A percentile compares a stretch with the other conserved stretches of the same genome.
These are phyloP conservation scores for Ascochyta koolunga DNA, from an alignment of 2,329 filamentous ascomycete genomes.

Conservation along the genomic window DNA sequence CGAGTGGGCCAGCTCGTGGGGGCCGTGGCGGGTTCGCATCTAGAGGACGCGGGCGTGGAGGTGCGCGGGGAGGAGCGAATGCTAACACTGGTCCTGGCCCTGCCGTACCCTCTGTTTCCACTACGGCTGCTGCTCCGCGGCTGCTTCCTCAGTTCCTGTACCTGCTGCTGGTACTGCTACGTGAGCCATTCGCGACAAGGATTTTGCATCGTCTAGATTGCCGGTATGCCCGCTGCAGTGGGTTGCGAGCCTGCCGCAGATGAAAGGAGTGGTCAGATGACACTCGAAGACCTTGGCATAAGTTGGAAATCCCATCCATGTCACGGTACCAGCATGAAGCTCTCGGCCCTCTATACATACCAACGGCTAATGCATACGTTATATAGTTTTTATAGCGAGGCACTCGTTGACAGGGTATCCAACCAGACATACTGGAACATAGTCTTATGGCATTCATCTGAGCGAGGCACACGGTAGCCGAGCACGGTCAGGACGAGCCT, in stretches of 20 bases:
- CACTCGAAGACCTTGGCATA: not conserved
- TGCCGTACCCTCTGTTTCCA: not conserved
- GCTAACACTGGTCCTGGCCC: not conserved
- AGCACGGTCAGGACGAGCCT: not conserved
- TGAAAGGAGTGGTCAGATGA: not conserved
- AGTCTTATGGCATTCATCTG: not conserved
- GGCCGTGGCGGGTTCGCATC: conserved; percentile 42
- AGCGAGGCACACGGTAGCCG: not conserved
- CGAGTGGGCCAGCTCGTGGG: conserved; percentile 37
- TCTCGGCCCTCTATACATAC: not conserved
- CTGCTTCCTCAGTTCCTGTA: not conserved
- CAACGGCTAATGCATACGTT: not conserved
- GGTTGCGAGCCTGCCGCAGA: not conserved
- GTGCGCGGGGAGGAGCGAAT: conserved; percentile 40
- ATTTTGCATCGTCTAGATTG: not conserved
- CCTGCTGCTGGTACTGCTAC: conserved; percentile 1
- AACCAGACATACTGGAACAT: not conserved
- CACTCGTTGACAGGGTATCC: not conserved
- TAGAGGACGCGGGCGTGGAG: conserved; percentile 44
- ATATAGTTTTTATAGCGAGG: not conserved
- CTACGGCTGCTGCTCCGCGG: not conserved
- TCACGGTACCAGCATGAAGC: not conserved
- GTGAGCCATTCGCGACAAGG: not conserved
- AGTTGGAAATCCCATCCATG: not conserved
- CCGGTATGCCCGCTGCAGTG: not conserved